A percentile compares a stretch with the other conserved stretches of the same genome.
Conservation (phyloP, 2,329 filamentous ascomycete genomes). For the Cryphonectria naterciae region DNA sequence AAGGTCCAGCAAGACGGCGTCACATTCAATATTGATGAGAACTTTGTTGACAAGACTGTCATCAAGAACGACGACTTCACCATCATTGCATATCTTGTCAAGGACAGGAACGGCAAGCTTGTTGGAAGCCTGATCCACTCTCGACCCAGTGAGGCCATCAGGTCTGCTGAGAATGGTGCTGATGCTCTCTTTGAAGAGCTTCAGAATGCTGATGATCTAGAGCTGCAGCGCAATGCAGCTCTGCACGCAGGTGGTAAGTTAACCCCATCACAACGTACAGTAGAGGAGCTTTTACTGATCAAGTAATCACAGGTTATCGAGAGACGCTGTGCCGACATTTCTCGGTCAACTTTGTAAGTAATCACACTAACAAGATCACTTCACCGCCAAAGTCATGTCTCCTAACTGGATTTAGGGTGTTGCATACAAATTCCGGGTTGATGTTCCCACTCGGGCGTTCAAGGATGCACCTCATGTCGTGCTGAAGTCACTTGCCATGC, state of each 20-base stretch:
- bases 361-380: not conserved
- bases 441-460: slow-evolving; percentile 50
- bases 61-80: slow-evolving; percentile 33
- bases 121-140: slow-evolving; percentile 49
- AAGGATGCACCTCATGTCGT: slow-evolving; percentile 52
- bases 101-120: slow-evolving; percentile 45
- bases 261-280: slow-evolving; percentile 24
- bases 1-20: not conserved
- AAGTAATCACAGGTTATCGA: slow-evolving; percentile 35
- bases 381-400: not conserved
- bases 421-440: slow-evolving; percentile 66
- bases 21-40: not conserved
- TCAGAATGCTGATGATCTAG: slow-evolving; percentile 39
- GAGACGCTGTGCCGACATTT: slow-evolving; percentile 58
- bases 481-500: slow-evolving; percentile 49
- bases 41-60: not conserved
- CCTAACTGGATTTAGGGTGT: slow-evolving; percentile 54
- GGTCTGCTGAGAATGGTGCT: slow-evolving; percentile 49
- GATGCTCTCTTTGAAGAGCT: slow-evolving; percentile 62
- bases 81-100: slow-evolving; percentile 46
- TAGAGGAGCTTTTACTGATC: slow-evolving; percentile 3
- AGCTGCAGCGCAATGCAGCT: slow-evolving; percentile 49
- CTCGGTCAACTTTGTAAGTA: slow-evolving; percentile 54
- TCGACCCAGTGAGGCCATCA: slow-evolving; percentile 55
- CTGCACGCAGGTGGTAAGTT: slow-evolving; percentile 41